Evolutionary conservation across 108 stramenopile species (phyloP), one percentile per base, ranked within the genome.

Genomic region (Aureococcus anophagefferens): DNA sequence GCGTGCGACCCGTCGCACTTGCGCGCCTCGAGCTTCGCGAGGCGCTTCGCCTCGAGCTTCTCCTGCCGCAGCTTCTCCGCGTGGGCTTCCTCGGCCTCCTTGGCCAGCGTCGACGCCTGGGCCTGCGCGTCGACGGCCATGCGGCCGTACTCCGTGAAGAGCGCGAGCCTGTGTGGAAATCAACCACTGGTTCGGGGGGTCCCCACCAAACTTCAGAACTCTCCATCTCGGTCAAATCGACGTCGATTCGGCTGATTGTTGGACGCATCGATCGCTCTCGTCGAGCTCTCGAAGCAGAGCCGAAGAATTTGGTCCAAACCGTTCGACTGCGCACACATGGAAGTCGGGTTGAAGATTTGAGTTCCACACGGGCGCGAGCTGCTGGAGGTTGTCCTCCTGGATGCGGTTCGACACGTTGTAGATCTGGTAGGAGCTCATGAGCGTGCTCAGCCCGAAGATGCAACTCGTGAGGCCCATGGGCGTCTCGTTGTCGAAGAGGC

Each of bases 401-500:
- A 99, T 96, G 68, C 93, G 78, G 77, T 96, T 96, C 68, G 94
- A 90, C 0, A 99, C 93, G 81, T 99, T 99, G 85, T 99, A 99
- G 80, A 99, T 95, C 77, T 93, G 93, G 72, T 89, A 89, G 73
- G 88, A 86, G 67, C 88, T 89, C 70, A 98, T 74, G 68, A 99
- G 81, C 0, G 96, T 98, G 62, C 84, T 85, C 32, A 99, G 75
- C 33, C 96, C 98, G 75, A 99, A 99, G 72, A 99, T 98, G 30
- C 88, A 86, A 11, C 95, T 89, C 32, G 98, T 99, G 76, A 99
- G 83, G 31, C 86, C 81, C 93, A 96, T 94, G 51, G 92, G 93
- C 4, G 96, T 97, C 72, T 97, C 95, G 77, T 95, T 91, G 80
- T 99, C 98, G 79, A 99, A 99, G 93, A 99, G 95, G 46, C 98